Percentiles rank a stretch among this genome's conserved stretches.
Evolutionary conservation across 192 early-diverging fungal species (phyloP).

Genomic region (Coemansia sp.): DNA sequence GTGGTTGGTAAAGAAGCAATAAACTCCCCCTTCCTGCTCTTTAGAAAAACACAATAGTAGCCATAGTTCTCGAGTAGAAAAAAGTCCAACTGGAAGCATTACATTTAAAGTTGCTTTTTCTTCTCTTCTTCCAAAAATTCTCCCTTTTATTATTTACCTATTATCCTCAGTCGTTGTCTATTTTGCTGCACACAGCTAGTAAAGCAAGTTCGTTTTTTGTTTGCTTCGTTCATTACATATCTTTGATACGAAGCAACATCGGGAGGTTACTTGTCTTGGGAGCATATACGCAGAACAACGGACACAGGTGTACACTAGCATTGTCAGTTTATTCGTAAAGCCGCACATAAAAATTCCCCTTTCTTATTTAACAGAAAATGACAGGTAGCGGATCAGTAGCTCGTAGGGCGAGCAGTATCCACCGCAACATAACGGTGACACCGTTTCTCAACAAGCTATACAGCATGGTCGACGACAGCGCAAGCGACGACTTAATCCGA

Average conservation of each 20-base stretch:
- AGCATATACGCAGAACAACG: too few relatives aligned
- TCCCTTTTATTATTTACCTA: background rate
- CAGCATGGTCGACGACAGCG: conserved; percentile 89
- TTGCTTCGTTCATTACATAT: too few relatives aligned
- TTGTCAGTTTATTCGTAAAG: background rate
- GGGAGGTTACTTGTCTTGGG: background rate
- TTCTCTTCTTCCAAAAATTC: background rate
- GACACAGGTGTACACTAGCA: background rate
- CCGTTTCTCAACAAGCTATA: conserved; percentile 94
- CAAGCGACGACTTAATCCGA: conserved; percentile 81
- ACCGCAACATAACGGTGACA: conserved; percentile 65
- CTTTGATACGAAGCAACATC: too few relatives aligned
- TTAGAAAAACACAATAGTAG: too few relatives aligned
- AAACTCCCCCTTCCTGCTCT: too few relatives aligned
- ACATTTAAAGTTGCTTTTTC: too few relatives aligned
- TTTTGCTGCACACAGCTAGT: background rate
- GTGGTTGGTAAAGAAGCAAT: too few relatives aligned
- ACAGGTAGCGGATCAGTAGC: conserved; percentile 20
- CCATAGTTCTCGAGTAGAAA: too few relatives aligned
- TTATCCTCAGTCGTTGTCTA: background rate
- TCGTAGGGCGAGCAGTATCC: conserved; percentile 36
- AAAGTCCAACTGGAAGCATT: too few relatives aligned
- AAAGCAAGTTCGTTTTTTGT: background rate
- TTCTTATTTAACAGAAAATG: background rate
- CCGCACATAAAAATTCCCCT: background rate